Evolutionary conservation across 2,329 filamentous ascomycete species (phyloP), one percentile per base, ranked within the genome.

Genomic region (Cytospora mali): DNA sequence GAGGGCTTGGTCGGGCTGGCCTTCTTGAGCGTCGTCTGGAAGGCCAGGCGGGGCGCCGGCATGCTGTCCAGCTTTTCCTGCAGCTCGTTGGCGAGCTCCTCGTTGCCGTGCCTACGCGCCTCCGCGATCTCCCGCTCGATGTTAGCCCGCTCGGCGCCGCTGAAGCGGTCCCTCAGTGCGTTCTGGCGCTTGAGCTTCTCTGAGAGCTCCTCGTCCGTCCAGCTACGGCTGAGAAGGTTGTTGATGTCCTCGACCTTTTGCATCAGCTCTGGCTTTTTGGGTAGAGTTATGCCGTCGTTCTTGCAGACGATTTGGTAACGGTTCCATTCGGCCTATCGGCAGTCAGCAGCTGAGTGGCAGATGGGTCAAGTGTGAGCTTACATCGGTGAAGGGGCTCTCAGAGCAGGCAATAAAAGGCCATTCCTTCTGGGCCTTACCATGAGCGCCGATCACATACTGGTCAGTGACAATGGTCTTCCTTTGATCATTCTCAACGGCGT

Each of bases 391-490:
- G 49, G 83, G 81, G 55, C 88, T 87, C 74, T 97, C 93, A 0
- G 95, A 98, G 72, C 94, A 93, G 66, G 89, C 89, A 66, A 95
- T 89, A 75, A 98, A 97, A 5, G 93, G 93, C 77, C 93, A 97
- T 39, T 93, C 88, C 73, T 89, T 90, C 71, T 92, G 85, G 0
- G 90, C 84, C 70, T 93, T 93, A 52, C 95, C 95, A 72, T 96
- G 90, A 9, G 92, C 88, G 49, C 91, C 88, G 59, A 88, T 80
- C 33, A 91, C 86, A 72, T 98, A 97, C 73, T 93, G 89, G 65
- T 96, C 92, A 0, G 93, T 96, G 33, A 91, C 85, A 70, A 97
- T 90, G 4, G 82, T 81, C 66, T 92, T 90, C 42, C 92, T 91
- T 64, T 90, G 90, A 3, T 85, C 75, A 46, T 83, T 89, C 67